Evolutionary conservation across 768 basidiomycete species (phyloP).

Genomic region (Leccinum arenicola): DNA sequence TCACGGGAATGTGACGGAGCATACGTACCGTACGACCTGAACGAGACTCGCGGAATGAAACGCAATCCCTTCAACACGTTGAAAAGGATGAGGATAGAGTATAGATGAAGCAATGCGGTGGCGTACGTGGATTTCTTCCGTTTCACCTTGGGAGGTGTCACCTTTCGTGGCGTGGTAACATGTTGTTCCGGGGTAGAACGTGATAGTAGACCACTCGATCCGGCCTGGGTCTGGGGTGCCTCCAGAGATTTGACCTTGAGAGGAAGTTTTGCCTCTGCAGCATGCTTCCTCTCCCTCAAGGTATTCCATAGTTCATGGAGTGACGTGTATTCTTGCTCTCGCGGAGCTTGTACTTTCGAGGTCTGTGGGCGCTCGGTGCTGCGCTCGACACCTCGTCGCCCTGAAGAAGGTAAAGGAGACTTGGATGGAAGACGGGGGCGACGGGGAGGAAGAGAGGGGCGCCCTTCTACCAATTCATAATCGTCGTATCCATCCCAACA

Average conservation of each 20-base stretch:
- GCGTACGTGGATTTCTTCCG: constrained; percentile 66
- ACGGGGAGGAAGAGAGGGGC: constrained; percentile 14
- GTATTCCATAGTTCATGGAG: constrained; percentile 66
- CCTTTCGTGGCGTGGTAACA: constrained; percentile 24
- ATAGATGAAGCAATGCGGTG: constrained; percentile 31
- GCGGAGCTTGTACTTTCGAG: constrained; percentile 14
- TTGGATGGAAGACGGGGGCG: constrained; percentile 24
- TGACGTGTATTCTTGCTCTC: constrained; percentile 27
- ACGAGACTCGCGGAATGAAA: constrained; percentile 66
- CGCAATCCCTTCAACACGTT: constrained; percentile 39
- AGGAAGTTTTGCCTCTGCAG: constrained; percentile 62
- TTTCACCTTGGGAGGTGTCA: constrained; percentile 42
- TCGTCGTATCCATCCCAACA: constrained; percentile 33
- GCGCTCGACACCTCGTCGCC: constrained; percentile 17
- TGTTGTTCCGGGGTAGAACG: constrained; percentile 25
- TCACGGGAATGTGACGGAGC: constrained; percentile 12
- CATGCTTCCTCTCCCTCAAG: constrained; percentile 62
- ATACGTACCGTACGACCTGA: constrained; percentile 55
- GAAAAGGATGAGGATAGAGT: constrained; percentile 14
- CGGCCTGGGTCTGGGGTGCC: constrained; percentile 23
- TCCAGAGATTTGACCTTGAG: constrained; percentile 72
- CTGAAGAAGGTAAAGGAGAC: constrained; percentile 10
- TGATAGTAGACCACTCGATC: constrained; percentile 17
- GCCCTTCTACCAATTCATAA: constrained; percentile 24
- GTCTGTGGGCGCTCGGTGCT: constrained; percentile 21